Evolutionary conservation across 208 protist genomes (phyloP).

Genomic region (Leishmania turanica): DNA sequence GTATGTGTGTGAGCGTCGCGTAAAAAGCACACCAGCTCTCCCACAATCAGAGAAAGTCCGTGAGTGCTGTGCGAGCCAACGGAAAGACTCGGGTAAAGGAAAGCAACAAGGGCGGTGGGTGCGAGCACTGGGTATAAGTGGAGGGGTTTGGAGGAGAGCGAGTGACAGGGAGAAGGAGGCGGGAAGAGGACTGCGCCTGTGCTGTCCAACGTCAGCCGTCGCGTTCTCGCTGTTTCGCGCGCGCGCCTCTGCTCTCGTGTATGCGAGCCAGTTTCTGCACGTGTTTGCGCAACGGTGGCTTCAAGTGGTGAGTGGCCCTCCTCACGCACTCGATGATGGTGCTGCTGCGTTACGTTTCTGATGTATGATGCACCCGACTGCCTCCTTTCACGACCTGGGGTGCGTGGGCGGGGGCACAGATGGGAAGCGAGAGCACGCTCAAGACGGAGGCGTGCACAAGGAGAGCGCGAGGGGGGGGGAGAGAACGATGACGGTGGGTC

Average conservation of each 20-base stretch:
- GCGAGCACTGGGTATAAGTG: not conserved
- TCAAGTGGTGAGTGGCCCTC: conserved; percentile 4
- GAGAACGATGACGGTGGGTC: not conserved
- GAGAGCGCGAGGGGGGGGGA: not conserved
- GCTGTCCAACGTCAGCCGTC: not conserved
- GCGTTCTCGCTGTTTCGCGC: not conserved
- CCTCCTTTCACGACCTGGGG: not conserved
- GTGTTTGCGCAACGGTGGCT: not conserved
- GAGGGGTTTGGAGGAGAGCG: not conserved
- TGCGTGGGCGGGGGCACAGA: not conserved
- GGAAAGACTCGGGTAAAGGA: not conserved
- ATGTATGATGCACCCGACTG: not conserved
- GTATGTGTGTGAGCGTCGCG: not conserved
- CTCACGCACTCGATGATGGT: not conserved
- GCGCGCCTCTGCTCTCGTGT: not conserved
- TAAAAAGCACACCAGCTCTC: not conserved
- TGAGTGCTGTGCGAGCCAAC: not conserved
- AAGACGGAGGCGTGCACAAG: not conserved
- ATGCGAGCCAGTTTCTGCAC: not conserved
- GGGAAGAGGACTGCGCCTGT: not conserved
- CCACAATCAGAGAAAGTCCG: not conserved
- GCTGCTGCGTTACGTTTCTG: not conserved
- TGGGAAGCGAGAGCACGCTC: not conserved
- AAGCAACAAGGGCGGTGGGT: not conserved
- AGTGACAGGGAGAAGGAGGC: not conserved